Evolutionary conservation across 2,329 filamentous ascomycete genomes (phyloP), one percentile per base, ranked within the genome.

Genomic region (Sporothrix pseudoabietina): DNA sequence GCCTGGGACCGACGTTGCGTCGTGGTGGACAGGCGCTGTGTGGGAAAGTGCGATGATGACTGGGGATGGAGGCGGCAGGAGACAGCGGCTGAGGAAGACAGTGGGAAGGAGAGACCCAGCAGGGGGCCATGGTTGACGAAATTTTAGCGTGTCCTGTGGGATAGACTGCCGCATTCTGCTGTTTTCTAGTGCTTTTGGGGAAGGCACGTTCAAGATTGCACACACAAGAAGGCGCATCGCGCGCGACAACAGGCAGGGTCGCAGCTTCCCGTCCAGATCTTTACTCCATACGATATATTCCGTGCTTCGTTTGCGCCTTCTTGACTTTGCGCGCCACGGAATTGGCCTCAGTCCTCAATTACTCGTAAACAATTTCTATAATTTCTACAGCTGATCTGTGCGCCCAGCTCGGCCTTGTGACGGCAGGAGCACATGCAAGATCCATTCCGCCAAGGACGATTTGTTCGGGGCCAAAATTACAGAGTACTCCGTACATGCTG

Each of bases 321-420:
- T 32, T 70, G 4, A 5, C 30, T 70, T 57, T 70, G 41, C 41
- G 59, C 59, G 44, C 63, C 63, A 49, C 35, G 44, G 44, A 14
- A 4, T 52, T 39, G 26, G 9, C 9, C 30, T 47, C 39, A 63
- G 52, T 4, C 4, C 19, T 26, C 57, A 63, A 54, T 5, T 41
- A 7, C 55, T 71, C 69, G 55, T 65, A 39, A 39, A 52, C 57
- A 71, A 52, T 71, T 19, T 65, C 32, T 52, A 39, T 44, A 65
- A 63, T 65, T 19, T 71, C 44, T 52, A 16, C 19, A 59, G 22
- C 16, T 44, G 30, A 71, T 71, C 39, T 59, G 69, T 59, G 69
- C 69, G 69, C 54, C 52, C 19, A 30, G 19, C 35, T 47, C 7
- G 54, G 47, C 54, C 39, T 59, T 54, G 39, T 32, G n/a, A 44